phyloP scores from a whole-genome alignment of 306 rosid genomes.

The Canavalia gladiata region DNA sequence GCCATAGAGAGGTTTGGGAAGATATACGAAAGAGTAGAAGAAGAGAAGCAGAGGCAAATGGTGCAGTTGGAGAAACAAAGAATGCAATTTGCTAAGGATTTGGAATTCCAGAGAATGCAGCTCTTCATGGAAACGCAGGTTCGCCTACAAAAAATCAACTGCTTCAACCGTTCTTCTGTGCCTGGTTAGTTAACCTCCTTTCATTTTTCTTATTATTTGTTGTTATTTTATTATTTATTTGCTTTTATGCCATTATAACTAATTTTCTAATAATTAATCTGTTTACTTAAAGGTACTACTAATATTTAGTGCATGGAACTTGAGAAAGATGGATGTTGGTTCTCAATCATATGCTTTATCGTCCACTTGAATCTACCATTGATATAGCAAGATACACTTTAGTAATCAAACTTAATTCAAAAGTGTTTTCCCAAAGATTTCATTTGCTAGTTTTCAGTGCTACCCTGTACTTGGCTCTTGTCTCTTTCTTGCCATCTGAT shows the following conservation, averaged over 20 bases:
- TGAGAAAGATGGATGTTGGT: background rate
- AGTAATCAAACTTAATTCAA: background rate
- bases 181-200: slow-evolving; percentile 50
- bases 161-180: slow-evolving; percentile 57
- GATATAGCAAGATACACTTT: slow-evolving; percentile 11
- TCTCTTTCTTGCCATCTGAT: slow-evolving; percentile 30
- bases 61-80: slow-evolving; percentile 77
- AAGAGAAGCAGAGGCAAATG: slow-evolving; percentile 66
- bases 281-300: slow-evolving; percentile 12
- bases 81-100: slow-evolving; percentile 78
- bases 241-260: background rate
- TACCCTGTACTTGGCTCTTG: background rate
- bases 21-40: slow-evolving; percentile 73
- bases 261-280: background rate
- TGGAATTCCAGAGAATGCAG: slow-evolving; percentile 73
- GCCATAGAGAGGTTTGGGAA: slow-evolving; percentile 67
- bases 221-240: background rate
- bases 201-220: background rate
- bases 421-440: background rate
- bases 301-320: too few relatives aligned
- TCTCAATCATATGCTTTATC: background rate
- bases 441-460: background rate
- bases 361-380: background rate
- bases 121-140: slow-evolving; percentile 71
- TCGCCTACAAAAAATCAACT: slow-evolving; percentile 62